Evolutionary conservation across 345 rosid species (phyloP).

Genomic region (Euclidium syriacum): DNA sequence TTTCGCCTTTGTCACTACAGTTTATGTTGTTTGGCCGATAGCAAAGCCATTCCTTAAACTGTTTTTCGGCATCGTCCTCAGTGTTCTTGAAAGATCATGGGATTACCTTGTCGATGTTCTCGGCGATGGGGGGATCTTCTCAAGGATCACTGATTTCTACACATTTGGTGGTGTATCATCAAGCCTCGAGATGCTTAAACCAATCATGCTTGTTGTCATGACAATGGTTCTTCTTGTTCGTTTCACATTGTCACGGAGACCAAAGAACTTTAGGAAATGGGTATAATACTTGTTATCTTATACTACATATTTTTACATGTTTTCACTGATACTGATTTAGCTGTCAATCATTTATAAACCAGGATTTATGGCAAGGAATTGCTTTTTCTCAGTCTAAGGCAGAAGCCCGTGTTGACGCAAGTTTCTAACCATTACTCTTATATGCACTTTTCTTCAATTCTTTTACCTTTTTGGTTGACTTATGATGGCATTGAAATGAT

Average conservation of each 20-base stretch:
- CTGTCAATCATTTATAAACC: conserved; percentile 9
- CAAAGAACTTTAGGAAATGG: conserved; percentile 97
- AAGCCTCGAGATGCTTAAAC: conserved; percentile 73
- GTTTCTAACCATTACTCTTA: conserved; percentile 24
- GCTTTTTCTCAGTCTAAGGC: conserved; percentile 95
- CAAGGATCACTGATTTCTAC: conserved; percentile 60
- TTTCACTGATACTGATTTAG: neutral
- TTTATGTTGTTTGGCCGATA: conserved; percentile 84
- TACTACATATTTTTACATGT: conserved; percentile 5
- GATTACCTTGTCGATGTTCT: conserved; percentile 60
- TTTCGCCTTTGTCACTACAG: conserved; percentile 57
- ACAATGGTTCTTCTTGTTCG: conserved; percentile 89
- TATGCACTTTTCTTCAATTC: neutral
- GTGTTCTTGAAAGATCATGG: conserved; percentile 57
- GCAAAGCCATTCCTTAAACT: conserved; percentile 65
- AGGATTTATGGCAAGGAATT: conserved; percentile 98
- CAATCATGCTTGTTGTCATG: conserved; percentile 62
- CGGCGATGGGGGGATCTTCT: conserved; percentile 58
- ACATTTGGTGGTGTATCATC: conserved; percentile 77
- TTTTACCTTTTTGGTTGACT: conserved; percentile 6
- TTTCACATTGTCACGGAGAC: conserved; percentile 86
- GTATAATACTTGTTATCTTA: conserved; percentile 33
- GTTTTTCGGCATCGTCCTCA: conserved; percentile 45
- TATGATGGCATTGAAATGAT: conserved; percentile 11
- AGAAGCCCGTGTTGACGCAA: conserved; percentile 97